A percentile compares a stretch with the other conserved stretches of the same genome.
Conservation (phyloP, 1,284 basidiomycete genomes). For the Tilletia horrida region DNA sequence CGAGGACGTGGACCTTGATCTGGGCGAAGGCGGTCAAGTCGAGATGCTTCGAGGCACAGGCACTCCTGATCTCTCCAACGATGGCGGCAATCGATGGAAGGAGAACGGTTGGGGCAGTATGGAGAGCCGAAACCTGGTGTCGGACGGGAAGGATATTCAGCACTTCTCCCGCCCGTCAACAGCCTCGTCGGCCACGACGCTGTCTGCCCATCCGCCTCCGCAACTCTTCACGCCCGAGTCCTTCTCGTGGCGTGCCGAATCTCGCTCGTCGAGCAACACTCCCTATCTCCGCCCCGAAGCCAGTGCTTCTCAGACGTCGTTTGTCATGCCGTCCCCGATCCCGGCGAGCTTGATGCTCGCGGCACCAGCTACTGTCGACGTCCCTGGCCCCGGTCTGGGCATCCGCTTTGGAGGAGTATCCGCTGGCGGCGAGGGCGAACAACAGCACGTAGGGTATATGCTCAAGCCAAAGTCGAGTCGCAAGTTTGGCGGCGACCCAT, state of each 20-base stretch:
- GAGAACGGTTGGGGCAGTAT: too few species aligned
- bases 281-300: constrained; percentile 5
- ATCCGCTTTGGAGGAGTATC: neutral
- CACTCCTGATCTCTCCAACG: too few species aligned
- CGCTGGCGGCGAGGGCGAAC: too few species aligned
- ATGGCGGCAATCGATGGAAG: too few species aligned
- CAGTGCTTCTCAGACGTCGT: neutral
- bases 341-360: neutral
- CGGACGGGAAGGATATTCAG: too few species aligned
- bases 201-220: neutral
- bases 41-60: neutral
- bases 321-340: too few species aligned
- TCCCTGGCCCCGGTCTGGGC: neutral
- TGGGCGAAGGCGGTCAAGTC: neutral
- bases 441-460: too few species aligned
- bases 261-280: constrained; percentile 2
- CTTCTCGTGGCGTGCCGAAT: neutral
- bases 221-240: constrained; percentile 10
- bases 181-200: too few species aligned
- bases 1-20: neutral
- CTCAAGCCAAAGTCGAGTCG: too few species aligned
- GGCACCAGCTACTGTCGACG: neutral
- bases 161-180: too few species aligned
- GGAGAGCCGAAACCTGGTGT: too few species aligned
- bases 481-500: too few species aligned